Conservation (phyloP, 1,284 basidiomycete species). For the Sporisorium sorghi region DNA sequence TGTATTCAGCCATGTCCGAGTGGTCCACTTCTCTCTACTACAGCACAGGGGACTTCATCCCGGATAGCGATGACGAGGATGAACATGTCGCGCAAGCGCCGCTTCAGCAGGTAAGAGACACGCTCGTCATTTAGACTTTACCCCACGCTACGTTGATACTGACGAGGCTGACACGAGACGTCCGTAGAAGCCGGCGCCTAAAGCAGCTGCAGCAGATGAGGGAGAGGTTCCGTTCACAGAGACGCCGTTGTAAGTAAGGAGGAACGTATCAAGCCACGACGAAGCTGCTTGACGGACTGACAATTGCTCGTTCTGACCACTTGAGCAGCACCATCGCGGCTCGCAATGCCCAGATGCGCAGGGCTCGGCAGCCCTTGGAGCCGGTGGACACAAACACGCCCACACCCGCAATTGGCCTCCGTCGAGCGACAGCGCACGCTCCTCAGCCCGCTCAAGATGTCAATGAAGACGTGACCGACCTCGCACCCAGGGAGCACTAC, state of each 20-base stretch:
- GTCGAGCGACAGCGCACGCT: neutral
- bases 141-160: neutral
- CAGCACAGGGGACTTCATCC: slow-evolving; percentile 19
- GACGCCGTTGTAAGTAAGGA: slow-evolving; percentile 42
- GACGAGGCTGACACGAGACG: slow-evolving; percentile 3
- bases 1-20: slow-evolving; percentile 39
- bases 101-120: slow-evolving; percentile 16
- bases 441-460: neutral
- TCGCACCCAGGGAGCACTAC: neutral
- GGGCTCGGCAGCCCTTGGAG: slow-evolving; percentile 16
- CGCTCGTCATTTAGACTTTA: neutral
- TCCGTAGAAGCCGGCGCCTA: neutral
- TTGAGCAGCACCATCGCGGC: slow-evolving; percentile 41
- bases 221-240: slow-evolving; percentile 34
- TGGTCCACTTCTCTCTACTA: slow-evolving; percentile 36
- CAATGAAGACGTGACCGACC: neutral
- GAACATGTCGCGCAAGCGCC: neutral
- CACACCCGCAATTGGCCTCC: neutral
- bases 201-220: slow-evolving; percentile 13
- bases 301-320: neutral
- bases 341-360: slow-evolving; percentile 35
- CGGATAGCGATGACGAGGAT: slow-evolving; percentile 19
- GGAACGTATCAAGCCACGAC: neutral
- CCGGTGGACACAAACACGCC: neutral
- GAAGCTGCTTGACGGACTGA: neutral